Conservation (phyloP, 2,329 filamentous ascomycete genomes). For the Alternaria dauci region DNA sequence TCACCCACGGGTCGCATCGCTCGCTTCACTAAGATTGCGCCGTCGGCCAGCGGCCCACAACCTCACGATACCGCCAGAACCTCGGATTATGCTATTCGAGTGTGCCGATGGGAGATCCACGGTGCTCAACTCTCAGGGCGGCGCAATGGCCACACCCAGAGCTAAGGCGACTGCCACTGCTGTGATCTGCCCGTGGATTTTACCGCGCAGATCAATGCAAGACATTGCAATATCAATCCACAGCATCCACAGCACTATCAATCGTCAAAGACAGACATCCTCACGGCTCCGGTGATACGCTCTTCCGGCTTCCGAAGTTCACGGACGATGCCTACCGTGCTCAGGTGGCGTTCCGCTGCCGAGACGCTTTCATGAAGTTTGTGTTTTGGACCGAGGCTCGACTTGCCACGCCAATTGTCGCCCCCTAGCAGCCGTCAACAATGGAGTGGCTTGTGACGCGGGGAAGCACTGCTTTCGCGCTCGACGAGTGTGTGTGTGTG, state of each 20-base stretch:
- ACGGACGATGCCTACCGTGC: neutral
- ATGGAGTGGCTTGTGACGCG: conserved; percentile 6
- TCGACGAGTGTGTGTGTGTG: neutral
- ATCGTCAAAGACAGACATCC: neutral
- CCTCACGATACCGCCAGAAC: conserved; percentile 16
- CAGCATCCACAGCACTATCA: neutral
- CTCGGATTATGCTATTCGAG: conserved; percentile 4
- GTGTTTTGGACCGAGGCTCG: conserved; percentile 15
- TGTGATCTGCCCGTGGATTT: neutral
- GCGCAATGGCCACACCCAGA: neutral
- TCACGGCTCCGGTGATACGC: neutral
- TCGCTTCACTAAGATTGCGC: conserved; percentile 9
- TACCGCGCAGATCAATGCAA: conserved; percentile 4
- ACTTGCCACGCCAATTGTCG: neutral
- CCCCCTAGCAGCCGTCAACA: conserved; percentile 1
- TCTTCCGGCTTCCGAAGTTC: conserved; percentile 7
- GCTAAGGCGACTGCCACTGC: neutral
- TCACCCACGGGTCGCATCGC: neutral
- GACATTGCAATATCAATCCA: neutral
- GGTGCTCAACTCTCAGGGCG: neutral
- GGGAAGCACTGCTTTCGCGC: conserved; percentile 3
- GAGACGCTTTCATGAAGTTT: conserved; percentile 3
- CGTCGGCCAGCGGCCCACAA: conserved; percentile 12
- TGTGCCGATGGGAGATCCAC: conserved; percentile 1
- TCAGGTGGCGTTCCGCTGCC: neutral